Evolutionary conservation across 2,329 filamentous ascomycete genomes (phyloP), one percentile per base, ranked within the genome.

Genomic region (Phaeosphaeria sp.): DNA sequence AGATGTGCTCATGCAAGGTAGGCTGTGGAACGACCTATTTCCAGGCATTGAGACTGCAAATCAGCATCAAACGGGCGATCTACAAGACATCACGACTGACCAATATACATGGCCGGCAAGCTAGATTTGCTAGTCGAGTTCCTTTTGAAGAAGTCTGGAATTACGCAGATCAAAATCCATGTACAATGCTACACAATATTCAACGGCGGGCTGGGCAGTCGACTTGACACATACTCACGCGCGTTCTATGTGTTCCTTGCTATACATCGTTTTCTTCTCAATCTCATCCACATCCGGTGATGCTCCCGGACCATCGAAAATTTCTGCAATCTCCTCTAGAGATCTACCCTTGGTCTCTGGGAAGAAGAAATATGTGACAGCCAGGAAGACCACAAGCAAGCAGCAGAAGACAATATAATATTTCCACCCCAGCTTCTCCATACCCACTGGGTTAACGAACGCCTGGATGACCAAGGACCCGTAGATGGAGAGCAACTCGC

Each of bases 271-370:
- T 13, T 36, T 36, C 30, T 68, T 57, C 6, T 65, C 67, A 40
- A 77, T 73, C 57, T 75, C 82, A 20, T 84, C 86, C 33, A 84
- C 79, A 25, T 87, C 84, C 40, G 30, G 30, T 13, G 30, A 6
- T 7, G 30, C 30, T 13, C 30, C 30, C 11, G 30, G 30, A 13
- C 87, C 89, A 65, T 91, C 89, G 67, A 91, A 91, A 72, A 91
- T 89, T 67, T 85, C 84, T 47, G 88, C 86, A 60, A 90, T 84
- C 72, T 90, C 87, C 72, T 91, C 89, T 0, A 91, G 85, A 1
- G 88, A 91, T 0, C 87, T 87, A 3, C 89, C 88, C 68, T 86
- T 87, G 18, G 89, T 91, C 79, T 92, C 89, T 55, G 89, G 83
- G 72, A 88, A 89, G 74, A 89, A 84, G 79, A 87, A 87, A 76